Conservation (phyloP, 305 asterid species). For the Solanum hybrid region DNA sequence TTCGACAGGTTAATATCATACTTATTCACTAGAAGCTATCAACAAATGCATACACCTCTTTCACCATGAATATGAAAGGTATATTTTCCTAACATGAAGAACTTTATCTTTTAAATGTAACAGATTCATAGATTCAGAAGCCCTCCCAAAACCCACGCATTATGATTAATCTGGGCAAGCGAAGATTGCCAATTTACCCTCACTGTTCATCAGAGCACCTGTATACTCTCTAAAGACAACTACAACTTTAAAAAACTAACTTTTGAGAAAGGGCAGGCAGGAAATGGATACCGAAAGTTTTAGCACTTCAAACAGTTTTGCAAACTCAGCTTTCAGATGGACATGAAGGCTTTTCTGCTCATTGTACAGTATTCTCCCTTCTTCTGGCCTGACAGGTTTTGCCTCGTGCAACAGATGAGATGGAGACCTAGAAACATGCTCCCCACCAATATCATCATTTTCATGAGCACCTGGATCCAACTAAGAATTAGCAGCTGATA, state of each 20-base stretch:
- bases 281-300: slow-evolving; percentile 56
- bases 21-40: neutral
- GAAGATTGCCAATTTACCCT: neutral
- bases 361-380: slow-evolving; percentile 16
- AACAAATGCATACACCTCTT: neutral
- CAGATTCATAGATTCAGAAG: neutral
- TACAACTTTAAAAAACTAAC: neutral
- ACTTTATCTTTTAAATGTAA: neutral
- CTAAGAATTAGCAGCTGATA: slow-evolving; percentile 2
- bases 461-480: neutral
- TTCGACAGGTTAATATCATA: neutral
- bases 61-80: neutral
- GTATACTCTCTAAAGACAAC: neutral
- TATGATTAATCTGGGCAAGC: neutral
- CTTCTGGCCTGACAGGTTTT: slow-evolving; percentile 21
- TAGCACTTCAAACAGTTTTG: slow-evolving; percentile 50
- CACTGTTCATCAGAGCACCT: neutral
- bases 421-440: neutral
- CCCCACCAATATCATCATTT: neutral
- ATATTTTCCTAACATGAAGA: neutral
- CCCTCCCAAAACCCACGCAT: neutral
- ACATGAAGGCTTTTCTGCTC: slow-evolving; percentile 42
- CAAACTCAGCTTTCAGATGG: slow-evolving; percentile 46
- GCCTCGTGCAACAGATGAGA: slow-evolving; percentile 13
- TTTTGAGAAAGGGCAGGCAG: neutral